These are phyloP conservation scores for Sclerotinia spermophila DNA, from an alignment of 2,329 filamentous ascomycete genomes.

Conservation along the genomic window DNA sequence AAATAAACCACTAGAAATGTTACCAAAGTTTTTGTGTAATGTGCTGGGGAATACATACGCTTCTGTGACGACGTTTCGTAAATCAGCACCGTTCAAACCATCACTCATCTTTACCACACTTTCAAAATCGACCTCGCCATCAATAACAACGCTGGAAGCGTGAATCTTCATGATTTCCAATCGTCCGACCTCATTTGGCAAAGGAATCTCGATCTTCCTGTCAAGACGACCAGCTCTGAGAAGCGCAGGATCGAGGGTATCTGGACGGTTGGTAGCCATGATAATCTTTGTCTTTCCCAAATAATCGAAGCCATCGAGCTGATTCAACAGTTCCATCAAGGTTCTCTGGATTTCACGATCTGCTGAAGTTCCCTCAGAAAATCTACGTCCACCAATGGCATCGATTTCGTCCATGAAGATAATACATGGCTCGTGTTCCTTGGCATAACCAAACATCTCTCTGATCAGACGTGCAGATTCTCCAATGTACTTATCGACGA, in stretches of 20 bases:
- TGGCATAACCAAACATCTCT: conserved; percentile 99
- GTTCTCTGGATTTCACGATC: conserved; percentile 98
- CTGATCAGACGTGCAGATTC: conserved; percentile 95
- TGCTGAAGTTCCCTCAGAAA: conserved; percentile 94
- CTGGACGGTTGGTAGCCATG: conserved; percentile 97
- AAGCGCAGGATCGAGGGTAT: conserved; percentile 90
- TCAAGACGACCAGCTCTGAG: conserved; percentile 90
- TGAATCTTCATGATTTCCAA: conserved; percentile 99
- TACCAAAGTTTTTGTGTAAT: conserved; percentile 21
- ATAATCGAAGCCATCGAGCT: conserved; percentile 98
- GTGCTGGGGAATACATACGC: conserved; percentile 61
- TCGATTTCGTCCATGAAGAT: conserved; percentile 99
- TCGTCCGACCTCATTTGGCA: conserved; percentile 94
- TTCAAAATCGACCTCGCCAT: conserved; percentile 97
- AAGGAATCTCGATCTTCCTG: conserved; percentile 94
- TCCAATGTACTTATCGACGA: conserved; percentile 99
- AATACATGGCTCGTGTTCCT: conserved; percentile 98
- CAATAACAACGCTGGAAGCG: conserved; percentile 75
- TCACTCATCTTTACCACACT: conserved; percentile 99
- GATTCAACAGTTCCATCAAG: conserved; percentile 97
- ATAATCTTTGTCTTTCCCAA: conserved; percentile 99
- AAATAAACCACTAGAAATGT: conserved; percentile 69
- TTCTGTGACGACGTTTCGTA: conserved; percentile 97
- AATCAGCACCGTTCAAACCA: conserved; percentile 92
- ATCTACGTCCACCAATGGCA: conserved; percentile 92